phyloP scores from a whole-genome alignment of 371 early-diverging fungal species.

The Nematocida ironsii region DNA sequence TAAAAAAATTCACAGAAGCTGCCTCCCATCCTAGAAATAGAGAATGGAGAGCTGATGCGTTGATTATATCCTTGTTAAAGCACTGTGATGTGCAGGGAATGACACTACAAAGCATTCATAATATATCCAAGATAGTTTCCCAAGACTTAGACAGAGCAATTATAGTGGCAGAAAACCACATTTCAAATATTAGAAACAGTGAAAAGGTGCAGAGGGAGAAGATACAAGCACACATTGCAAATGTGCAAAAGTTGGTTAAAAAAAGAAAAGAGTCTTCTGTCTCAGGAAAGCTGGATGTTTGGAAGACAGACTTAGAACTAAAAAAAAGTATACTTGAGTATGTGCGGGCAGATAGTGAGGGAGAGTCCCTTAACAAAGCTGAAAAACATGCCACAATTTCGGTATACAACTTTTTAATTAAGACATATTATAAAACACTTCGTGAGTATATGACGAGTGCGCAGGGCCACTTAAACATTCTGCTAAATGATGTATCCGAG shows the following conservation, averaged over 20 bases:
- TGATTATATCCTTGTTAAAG: constrained; percentile 36
- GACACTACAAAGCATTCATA: constrained; percentile 34
- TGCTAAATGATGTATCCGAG: constrained; percentile 30
- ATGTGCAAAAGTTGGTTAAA: neutral
- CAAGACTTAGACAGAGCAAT: constrained; percentile 18
- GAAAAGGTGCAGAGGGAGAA: neutral
- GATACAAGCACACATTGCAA: neutral
- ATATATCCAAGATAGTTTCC: constrained; percentile 9
- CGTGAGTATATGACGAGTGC: constrained; percentile 24
- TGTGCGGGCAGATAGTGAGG: neutral
- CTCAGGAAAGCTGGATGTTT: constrained; percentile 12
- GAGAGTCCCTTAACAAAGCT: neutral
- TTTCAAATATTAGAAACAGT: neutral
- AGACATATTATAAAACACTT: constrained; percentile 18
- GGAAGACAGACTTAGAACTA: constrained; percentile 52
- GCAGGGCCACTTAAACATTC: constrained; percentile 8
- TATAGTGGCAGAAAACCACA: neutral
- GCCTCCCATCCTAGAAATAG: neutral
- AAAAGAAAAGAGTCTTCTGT: constrained; percentile 7
- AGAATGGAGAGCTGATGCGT: constrained; percentile 4
- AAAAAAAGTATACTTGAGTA: constrained; percentile 14
- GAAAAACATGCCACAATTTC: neutral
- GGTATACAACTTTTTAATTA: constrained; percentile 9
- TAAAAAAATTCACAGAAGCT: constrained; percentile 18
- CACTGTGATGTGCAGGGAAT: constrained; percentile 29